Conservation (phyloP, 768 basidiomycete genomes). For the Calocera cornea region DNA sequence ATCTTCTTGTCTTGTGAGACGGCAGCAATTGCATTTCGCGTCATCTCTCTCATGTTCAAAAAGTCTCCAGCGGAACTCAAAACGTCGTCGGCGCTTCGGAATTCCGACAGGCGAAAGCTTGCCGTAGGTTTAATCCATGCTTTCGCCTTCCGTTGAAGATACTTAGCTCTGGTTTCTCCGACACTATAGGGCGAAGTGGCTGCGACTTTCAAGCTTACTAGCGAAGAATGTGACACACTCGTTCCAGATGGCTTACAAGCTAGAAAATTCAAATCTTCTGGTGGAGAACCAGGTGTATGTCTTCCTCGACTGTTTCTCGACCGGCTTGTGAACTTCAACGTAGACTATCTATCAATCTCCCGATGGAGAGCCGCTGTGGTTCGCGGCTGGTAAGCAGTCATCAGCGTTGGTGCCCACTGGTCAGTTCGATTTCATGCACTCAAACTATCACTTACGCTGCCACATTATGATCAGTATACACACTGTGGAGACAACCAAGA, state of each 20-base stretch:
- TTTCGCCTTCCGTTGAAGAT: too few relatives aligned
- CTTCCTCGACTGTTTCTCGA: background rate
- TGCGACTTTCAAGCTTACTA: background rate
- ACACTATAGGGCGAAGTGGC: background rate
- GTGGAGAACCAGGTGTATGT: constrained; percentile 52
- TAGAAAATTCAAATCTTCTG: constrained; percentile 52
- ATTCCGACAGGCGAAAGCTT: constrained; percentile 3
- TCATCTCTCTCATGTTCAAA: background rate
- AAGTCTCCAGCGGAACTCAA: constrained; percentile 4
- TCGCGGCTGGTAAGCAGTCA: constrained; percentile 50
- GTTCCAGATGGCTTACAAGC: constrained; percentile 62
- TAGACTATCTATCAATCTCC: constrained; percentile 52
- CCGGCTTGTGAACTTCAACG: background rate
- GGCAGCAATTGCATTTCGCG: background rate
- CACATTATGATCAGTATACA: constrained; percentile 40
- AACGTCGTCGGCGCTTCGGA: constrained; percentile 2
- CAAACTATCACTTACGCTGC: background rate
- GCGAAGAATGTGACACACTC: constrained; percentile 51
- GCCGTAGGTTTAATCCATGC: too few relatives aligned
- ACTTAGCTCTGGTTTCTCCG: background rate
- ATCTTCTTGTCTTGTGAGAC: too few relatives aligned
- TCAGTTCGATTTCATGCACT: constrained; percentile 14
- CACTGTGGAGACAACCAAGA: constrained; percentile 59
- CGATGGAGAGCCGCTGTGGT: constrained; percentile 67
- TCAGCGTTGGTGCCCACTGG: constrained; percentile 62